phyloP scores from a whole-genome alignment of 179 eudicot species.

The Spergularia azorica region DNA sequence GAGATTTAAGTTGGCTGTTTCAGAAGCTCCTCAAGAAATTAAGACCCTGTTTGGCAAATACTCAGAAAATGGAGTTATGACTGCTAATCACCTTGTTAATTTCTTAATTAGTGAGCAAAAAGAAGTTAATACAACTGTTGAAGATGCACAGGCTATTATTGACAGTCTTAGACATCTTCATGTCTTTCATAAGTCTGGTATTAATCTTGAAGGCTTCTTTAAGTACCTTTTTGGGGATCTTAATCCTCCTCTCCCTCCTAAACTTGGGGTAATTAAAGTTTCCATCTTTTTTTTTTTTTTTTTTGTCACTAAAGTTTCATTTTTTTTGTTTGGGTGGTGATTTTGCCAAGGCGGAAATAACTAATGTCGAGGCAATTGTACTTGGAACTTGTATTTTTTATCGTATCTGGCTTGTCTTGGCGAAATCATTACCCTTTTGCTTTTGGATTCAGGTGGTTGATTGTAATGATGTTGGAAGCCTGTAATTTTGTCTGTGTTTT shows the following conservation, averaged over 20 bases:
- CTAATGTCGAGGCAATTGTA: too few species aligned
- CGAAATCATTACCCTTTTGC: too few species aligned
- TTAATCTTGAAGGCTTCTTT: conserved; percentile 74
- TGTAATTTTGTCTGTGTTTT: not conserved
- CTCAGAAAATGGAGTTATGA: conserved; percentile 81
- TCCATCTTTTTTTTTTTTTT: not conserved
- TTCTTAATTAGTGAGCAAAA: conserved; percentile 65
- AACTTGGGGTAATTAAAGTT: conserved; percentile 32
- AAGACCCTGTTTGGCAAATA: conserved; percentile 50
- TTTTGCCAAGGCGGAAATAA: not conserved
- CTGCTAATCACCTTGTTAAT: conserved; percentile 45
- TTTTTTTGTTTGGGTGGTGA: not conserved
- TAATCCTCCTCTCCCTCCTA: conserved; percentile 64
- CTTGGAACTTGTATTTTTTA: too few species aligned
- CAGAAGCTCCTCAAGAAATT: conserved; percentile 69
- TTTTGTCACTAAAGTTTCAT: not conserved
- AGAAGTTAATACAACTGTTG: conserved; percentile 45
- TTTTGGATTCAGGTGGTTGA: not conserved
- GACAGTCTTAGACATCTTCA: conserved; percentile 48
- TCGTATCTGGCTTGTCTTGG: too few species aligned
- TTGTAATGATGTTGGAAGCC: not conserved
- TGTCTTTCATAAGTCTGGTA: conserved; percentile 58
- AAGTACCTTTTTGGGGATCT: conserved; percentile 66
- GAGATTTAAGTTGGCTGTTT: conserved; percentile 61
- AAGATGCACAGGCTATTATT: conserved; percentile 64